phyloP scores from a whole-genome alignment of 192 early-diverging fungal species.

The Coemansia reversa region DNA sequence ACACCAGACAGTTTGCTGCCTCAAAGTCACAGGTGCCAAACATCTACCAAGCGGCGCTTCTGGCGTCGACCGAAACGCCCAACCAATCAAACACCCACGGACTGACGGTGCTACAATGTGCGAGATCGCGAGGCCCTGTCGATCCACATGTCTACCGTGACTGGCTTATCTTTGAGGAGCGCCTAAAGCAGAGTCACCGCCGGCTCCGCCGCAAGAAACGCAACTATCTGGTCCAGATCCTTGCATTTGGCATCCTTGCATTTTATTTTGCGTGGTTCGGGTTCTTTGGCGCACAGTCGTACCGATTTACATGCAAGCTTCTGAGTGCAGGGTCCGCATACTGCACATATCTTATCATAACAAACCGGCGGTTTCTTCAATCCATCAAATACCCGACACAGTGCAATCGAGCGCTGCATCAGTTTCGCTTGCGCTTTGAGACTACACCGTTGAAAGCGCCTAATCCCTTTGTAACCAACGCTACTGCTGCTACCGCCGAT shows the following conservation, averaged over 20 bases:
- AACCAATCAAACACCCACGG: constrained; percentile 46
- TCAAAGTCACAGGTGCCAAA: constrained; percentile 30
- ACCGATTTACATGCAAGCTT: constrained; percentile 50
- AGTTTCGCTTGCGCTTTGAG: constrained; percentile 53
- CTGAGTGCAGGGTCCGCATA: constrained; percentile 53
- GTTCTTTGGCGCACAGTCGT: constrained; percentile 42
- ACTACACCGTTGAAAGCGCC: constrained; percentile 33
- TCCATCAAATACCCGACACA: constrained; percentile 51
- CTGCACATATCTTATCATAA: constrained; percentile 54
- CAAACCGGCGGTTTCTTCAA: constrained; percentile 49
- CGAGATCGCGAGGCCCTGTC: constrained; percentile 34
- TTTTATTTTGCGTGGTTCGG: constrained; percentile 57
- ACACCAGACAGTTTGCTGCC: constrained; percentile 48
- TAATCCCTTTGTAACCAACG: constrained; percentile 11
- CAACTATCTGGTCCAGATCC: constrained; percentile 61
- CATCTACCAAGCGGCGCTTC: constrained; percentile 39
- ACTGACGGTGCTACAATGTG: constrained; percentile 41
- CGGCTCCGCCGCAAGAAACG: constrained; percentile 65
- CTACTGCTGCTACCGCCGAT: constrained; percentile 12
- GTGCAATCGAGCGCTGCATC: constrained; percentile 55
- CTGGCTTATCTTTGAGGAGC: constrained; percentile 78
- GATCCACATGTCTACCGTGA: constrained; percentile 65
- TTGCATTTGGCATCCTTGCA: constrained; percentile 47
- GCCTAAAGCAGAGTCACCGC: constrained; percentile 71
- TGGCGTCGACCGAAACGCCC: constrained; percentile 24